Conservation (phyloP, 371 early-diverging fungal genomes). For the Chytridium lagenaria region DNA sequence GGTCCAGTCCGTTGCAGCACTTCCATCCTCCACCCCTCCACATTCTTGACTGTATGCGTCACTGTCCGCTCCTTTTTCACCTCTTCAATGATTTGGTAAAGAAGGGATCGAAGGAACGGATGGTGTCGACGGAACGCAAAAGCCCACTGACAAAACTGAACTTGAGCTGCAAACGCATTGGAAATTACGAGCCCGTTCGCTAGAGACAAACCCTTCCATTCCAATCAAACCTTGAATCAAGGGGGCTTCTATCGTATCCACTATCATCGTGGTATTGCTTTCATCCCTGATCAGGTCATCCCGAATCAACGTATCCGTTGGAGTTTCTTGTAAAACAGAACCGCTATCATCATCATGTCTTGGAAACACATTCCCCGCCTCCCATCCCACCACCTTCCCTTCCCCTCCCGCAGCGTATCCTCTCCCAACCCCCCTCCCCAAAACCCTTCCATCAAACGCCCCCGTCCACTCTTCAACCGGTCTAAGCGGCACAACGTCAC, state of each 20-base stretch:
- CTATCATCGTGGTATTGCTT: not conserved
- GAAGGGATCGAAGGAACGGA: not conserved
- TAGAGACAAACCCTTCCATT: not conserved
- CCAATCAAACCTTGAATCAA: constrained; percentile 1
- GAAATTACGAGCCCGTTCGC: not conserved
- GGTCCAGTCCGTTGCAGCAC: constrained; percentile 1
- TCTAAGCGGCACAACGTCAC: not conserved
- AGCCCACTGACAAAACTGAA: constrained; percentile 8
- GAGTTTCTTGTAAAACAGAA: too few relatives aligned
- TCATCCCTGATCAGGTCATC: not conserved
- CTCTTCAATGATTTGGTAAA: not conserved
- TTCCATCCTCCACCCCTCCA: not conserved
- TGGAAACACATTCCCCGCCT: too few relatives aligned
- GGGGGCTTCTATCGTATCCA: not conserved
- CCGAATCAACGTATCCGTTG: not conserved
- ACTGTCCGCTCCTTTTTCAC: not conserved
- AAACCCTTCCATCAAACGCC: too few relatives aligned
- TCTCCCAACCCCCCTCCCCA: not conserved
- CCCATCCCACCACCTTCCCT: too few relatives aligned
- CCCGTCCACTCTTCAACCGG: not conserved
- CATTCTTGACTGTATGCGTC: not conserved
- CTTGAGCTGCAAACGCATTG: not conserved
- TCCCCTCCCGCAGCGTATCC: not conserved
- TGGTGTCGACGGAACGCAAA: constrained; percentile 2
- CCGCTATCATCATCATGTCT: too few relatives aligned